Percentiles rank a stretch among this genome's conserved stretches.
Conservation (phyloP, 345 rosid species). For the Citrus trifoliata region DNA sequence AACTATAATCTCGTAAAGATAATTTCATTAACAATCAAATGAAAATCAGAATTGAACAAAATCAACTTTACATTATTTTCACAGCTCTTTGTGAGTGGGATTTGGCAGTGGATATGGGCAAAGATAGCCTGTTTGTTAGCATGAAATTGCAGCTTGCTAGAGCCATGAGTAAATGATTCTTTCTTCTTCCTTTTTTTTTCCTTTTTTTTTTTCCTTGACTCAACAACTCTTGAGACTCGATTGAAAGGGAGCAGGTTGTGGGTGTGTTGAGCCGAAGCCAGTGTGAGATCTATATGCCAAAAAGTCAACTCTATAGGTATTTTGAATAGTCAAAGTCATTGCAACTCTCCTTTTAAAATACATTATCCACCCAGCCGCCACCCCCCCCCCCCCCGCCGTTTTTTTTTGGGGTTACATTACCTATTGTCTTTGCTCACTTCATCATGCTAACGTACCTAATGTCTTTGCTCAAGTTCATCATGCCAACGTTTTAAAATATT, state of each 20-base stretch:
- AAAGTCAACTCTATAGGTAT: neutral
- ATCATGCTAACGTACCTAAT: too few species aligned
- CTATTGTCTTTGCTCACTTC: too few species aligned
- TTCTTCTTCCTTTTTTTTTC: too few species aligned
- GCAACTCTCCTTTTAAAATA: neutral
- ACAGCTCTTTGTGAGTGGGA: neutral
- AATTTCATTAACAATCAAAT: neutral
- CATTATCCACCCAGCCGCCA: too few species aligned
- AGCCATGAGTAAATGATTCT: neutral
- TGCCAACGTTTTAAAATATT: too few species aligned
- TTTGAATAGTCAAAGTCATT: neutral
- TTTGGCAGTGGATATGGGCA: neutral
- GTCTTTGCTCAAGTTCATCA: too few species aligned
- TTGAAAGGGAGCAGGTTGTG: neutral
- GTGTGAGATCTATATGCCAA: neutral
- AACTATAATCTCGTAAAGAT: neutral
- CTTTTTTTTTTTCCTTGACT: too few species aligned
- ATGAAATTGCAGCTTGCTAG: neutral
- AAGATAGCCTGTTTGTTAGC: neutral
- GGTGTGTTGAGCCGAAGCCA: neutral
- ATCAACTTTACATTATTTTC: neutral
- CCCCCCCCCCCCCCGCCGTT: rapidly evolving
- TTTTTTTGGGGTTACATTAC: too few species aligned
- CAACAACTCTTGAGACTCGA: neutral
- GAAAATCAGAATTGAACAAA: neutral